These are phyloP conservation scores for Dendrocalamus sinicus DNA, from an alignment of 176 grass and related monocot species.

Conservation along the genomic window DNA sequence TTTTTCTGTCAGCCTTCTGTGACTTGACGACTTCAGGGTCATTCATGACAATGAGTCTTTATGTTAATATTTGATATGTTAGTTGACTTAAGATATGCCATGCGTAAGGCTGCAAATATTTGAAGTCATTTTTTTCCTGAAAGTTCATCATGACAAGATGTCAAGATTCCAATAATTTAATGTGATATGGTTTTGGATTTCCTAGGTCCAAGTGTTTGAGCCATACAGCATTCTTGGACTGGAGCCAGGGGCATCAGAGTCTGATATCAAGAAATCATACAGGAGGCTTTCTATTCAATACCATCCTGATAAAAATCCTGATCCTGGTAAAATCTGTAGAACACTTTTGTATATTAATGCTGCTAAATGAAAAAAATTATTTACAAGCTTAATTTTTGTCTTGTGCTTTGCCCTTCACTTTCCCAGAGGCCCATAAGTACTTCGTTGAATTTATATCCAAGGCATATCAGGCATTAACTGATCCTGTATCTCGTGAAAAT, in stretches of 20 bases:
- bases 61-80: background rate
- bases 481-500: slow-evolving; percentile 95
- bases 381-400: slow-evolving; percentile 11
- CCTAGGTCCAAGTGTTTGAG: slow-evolving; percentile 92
- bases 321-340: slow-evolving; percentile 66
- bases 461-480: slow-evolving; percentile 97
- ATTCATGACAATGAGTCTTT: background rate
- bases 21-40: background rate
- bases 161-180: background rate
- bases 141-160: background rate
- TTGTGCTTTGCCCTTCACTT: slow-evolving; percentile 36
- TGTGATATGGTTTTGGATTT: slow-evolving; percentile 40
- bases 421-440: slow-evolving; percentile 93
- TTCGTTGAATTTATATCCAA: slow-evolving; percentile 99
- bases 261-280: slow-evolving; percentile 95
- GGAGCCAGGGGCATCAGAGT: slow-evolving; percentile 77
- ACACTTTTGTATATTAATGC: background rate
- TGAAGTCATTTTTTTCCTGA: background rate
- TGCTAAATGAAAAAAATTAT: slow-evolving; percentile 24
- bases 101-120: background rate
- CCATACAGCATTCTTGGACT: slow-evolving; percentile 97
- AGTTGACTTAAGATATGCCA: background rate
- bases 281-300: slow-evolving; percentile 94
- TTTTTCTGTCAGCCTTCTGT: background rate
- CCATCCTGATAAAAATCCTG: slow-evolving; percentile 99